Conservation (phyloP, 2,329 filamentous ascomycete genomes). For the Aspergillus sp. region DNA sequence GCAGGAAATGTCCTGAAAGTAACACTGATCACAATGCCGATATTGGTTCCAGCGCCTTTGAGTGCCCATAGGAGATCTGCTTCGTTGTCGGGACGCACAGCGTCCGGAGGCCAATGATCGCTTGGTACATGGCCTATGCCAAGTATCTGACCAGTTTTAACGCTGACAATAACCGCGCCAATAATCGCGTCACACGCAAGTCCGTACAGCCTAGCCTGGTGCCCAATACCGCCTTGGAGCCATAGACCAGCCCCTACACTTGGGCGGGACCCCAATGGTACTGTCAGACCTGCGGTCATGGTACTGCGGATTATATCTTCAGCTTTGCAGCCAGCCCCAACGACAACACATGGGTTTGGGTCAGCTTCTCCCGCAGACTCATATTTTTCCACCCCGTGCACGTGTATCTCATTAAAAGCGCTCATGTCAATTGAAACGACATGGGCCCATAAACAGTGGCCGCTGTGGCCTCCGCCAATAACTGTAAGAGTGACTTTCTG, state of each 20-base stretch:
- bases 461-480: conserved; percentile 61
- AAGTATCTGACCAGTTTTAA: conserved; percentile 49
- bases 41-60: conserved; percentile 60
- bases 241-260: conserved; percentile 64
- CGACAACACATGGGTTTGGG: conserved; percentile 46
- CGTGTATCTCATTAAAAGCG: conserved; percentile 53
- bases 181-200: conserved; percentile 61
- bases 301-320: conserved; percentile 54
- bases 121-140: conserved; percentile 54
- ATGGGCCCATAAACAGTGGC: conserved; percentile 55
- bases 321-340: conserved; percentile 55
- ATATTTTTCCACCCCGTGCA: background rate
- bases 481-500: conserved; percentile 50
- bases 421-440: conserved; percentile 61
- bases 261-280: conserved; percentile 61
- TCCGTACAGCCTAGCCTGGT: conserved; percentile 55
- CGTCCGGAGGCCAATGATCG: conserved; percentile 42
- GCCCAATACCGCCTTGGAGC: conserved; percentile 66
- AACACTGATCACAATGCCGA: conserved; percentile 58
- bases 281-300: conserved; percentile 51
- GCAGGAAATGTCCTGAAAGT: conserved; percentile 50
- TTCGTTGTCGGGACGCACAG: conserved; percentile 49
- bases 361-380: conserved; percentile 10
- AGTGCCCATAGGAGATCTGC: conserved; percentile 57
- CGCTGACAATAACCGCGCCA: conserved; percentile 59